These are phyloP conservation scores for Triadica sebifera DNA, from an alignment of 345 rosid species.

Conservation along the genomic window DNA sequence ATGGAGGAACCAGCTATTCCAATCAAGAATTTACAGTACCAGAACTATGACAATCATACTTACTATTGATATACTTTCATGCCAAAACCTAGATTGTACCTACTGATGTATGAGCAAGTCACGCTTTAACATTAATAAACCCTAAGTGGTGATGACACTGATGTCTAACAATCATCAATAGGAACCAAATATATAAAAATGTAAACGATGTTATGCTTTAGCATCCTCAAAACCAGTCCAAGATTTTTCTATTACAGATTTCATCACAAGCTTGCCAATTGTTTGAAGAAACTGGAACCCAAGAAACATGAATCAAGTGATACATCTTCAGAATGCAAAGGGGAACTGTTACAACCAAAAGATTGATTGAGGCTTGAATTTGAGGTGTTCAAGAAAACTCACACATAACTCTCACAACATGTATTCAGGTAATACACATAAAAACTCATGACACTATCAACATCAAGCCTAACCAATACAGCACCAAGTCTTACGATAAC, in stretches of 20 bases:
- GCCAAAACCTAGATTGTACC: too few relatives aligned
- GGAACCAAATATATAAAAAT: not conserved
- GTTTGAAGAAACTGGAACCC: not conserved
- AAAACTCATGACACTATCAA: not conserved
- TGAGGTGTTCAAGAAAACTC: not conserved
- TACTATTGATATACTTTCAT: too few relatives aligned
- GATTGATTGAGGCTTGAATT: not conserved
- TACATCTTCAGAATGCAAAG: not conserved
- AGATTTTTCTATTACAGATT: not conserved
- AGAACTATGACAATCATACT: too few relatives aligned
- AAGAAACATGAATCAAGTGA: not conserved
- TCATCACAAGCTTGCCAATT: not conserved
- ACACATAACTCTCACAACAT: conserved; percentile 4
- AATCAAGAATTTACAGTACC: too few relatives aligned
- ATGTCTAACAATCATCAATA: not conserved
- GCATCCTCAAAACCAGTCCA: not conserved
- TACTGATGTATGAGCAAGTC: too few relatives aligned
- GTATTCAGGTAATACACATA: not conserved
- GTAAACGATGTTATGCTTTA: not conserved
- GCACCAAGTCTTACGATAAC: conserved; percentile 21
- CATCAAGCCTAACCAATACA: not conserved
- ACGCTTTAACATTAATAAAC: too few relatives aligned
- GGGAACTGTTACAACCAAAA: not conserved
- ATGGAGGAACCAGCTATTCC: too few relatives aligned
- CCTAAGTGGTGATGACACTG: too few relatives aligned